phyloP scores from a whole-genome alignment of 345 rosid species.

The Raphanus raphanistrum region DNA sequence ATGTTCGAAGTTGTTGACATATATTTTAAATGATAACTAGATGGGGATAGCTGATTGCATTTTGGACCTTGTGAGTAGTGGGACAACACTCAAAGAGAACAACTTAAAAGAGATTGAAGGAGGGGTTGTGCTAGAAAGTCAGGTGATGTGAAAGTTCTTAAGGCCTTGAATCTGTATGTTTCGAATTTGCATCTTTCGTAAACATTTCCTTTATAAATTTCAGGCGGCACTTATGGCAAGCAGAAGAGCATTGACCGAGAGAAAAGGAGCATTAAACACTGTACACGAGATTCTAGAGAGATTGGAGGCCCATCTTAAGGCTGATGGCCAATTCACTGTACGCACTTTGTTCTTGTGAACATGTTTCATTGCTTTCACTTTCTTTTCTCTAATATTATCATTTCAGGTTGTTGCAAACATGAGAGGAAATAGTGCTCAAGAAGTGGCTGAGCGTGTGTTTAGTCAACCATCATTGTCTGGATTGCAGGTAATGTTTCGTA shows the following conservation, averaged over 20 bases:
- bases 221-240: constrained; percentile 94
- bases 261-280: constrained; percentile 59
- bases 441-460: constrained; percentile 78
- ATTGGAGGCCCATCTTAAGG: constrained; percentile 92
- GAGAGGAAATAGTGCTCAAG: constrained; percentile 79
- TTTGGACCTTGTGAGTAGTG: constrained; percentile 98
- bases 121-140: constrained; percentile 87
- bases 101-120: constrained; percentile 95
- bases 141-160: constrained; percentile 48
- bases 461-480: constrained; percentile 82
- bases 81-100: constrained; percentile 87
- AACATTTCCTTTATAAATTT: background rate
- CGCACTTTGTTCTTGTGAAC: constrained; percentile 19
- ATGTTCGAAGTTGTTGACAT: background rate
- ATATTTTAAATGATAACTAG: constrained; percentile 44
- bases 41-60: constrained; percentile 99
- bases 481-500: constrained; percentile 62
- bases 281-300: constrained; percentile 91
- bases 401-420: constrained; percentile 87
- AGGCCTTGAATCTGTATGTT: background rate
- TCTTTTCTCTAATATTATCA: constrained; percentile 1
- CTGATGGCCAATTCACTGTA: constrained; percentile 77
- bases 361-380: background rate
- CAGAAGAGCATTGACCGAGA: constrained; percentile 66
- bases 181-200: background rate